These are phyloP conservation scores for Alternaria hordeiaustralica DNA, from an alignment of 2,329 filamentous ascomycete genomes.

Conservation along the genomic window DNA sequence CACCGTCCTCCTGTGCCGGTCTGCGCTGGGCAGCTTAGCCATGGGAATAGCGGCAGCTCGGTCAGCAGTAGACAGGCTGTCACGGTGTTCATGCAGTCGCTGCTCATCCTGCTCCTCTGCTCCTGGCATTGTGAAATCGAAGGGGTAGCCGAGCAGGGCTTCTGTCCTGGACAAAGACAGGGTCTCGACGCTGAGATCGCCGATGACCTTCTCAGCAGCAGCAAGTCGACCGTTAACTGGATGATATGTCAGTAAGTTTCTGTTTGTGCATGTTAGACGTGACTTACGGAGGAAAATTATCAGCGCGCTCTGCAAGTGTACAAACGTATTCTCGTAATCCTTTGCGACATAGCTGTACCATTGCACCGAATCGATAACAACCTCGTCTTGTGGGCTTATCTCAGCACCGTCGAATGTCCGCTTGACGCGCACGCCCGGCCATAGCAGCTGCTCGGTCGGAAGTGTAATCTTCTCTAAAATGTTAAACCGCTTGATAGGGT, in stretches of 20 bases:
- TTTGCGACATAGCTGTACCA: slow-evolving; percentile 82
- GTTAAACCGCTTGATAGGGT: slow-evolving; percentile 43
- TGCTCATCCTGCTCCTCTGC: slow-evolving; percentile 38
- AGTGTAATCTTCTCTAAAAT: slow-evolving; percentile 59
- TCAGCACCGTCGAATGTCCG: slow-evolving; percentile 66
- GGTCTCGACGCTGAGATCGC: slow-evolving; percentile 58
- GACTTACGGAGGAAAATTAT: slow-evolving; percentile 82
- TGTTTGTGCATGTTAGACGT: background rate
- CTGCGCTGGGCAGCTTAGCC: slow-evolving; percentile 25
- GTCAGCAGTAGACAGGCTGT: slow-evolving; percentile 24
- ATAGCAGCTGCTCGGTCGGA: slow-evolving; percentile 46
- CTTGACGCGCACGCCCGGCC: slow-evolving; percentile 69
- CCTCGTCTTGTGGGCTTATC: slow-evolving; percentile 69
- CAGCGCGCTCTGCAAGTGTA: slow-evolving; percentile 74
- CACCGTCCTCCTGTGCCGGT: slow-evolving; percentile 33
- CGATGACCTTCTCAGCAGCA: slow-evolving; percentile 62
- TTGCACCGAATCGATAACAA: slow-evolving; percentile 79
- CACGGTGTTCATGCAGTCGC: slow-evolving; percentile 26
- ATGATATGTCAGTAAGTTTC: slow-evolving; percentile 21
- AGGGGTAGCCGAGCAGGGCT: slow-evolving; percentile 49
- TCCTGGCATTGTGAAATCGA: slow-evolving; percentile 39
- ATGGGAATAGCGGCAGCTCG: slow-evolving; percentile 26
- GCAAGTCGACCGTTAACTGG: slow-evolving; percentile 57
- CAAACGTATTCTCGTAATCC: slow-evolving; percentile 65
- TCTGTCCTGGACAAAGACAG: slow-evolving; percentile 51